A percentile compares a stretch with the other conserved stretches of the same genome.
These are phyloP conservation scores for Solanum etuberosum DNA, from an alignment of 257 asterid genomes.

Conservation along the genomic window DNA sequence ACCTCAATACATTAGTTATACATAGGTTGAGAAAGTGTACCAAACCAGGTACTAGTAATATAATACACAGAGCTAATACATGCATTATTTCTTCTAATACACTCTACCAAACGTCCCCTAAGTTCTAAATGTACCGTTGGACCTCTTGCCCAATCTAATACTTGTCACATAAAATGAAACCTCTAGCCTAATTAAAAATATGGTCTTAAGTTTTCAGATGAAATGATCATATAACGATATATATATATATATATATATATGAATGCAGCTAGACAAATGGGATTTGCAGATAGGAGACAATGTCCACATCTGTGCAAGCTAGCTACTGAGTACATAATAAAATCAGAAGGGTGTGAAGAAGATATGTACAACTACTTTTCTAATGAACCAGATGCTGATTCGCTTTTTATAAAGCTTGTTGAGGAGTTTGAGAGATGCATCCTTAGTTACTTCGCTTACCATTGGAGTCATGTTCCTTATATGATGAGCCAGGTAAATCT, in stretches of 20 bases:
- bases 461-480: constrained; percentile 67
- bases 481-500: constrained; percentile 69
- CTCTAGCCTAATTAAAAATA: background rate
- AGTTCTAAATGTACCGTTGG: background rate
- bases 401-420: constrained; percentile 80
- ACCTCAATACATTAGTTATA: too few relatives aligned
- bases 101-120: background rate
- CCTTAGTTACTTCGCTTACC: constrained; percentile 90
- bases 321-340: constrained; percentile 75
- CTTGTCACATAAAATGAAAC: background rate
- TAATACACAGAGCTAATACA: background rate
- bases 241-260: background rate
- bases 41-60: background rate
- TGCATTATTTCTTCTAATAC: background rate
- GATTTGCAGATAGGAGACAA: constrained; percentile 58
- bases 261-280: constrained; percentile 84
- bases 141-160: background rate
- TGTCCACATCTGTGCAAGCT: constrained; percentile 75
- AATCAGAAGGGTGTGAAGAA: constrained; percentile 72
- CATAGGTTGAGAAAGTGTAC: background rate
- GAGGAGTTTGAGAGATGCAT: constrained; percentile 85
- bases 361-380: constrained; percentile 61
- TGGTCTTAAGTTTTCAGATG: background rate
- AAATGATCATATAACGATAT: background rate
- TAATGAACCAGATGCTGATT: constrained; percentile 61